Evolutionary conservation across 140 eudicot genomes (phyloP), one percentile per base, ranked within the genome.

Genomic region (Stevia rebaudiana): DNA sequence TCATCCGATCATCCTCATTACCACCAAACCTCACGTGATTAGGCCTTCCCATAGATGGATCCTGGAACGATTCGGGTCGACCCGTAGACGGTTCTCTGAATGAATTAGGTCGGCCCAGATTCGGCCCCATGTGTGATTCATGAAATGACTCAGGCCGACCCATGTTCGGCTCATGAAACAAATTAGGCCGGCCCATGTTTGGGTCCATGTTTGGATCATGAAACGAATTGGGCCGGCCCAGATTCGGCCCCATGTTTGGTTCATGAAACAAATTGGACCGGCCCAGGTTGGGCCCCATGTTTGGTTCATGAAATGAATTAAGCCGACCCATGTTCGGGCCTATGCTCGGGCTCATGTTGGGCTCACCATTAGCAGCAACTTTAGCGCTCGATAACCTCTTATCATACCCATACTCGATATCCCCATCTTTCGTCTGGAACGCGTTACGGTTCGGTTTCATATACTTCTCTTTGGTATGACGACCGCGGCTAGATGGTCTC

Each of bases 381-480:
- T 78, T 78, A 21, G 79, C 68, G 16, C 75, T 73, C 3, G 83
- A 68, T 73, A 73, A 57, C 49, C 75, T 22, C 51, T 78, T 78
- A 73, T 78, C 83, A 46, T 61, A 78, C 61, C 79, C 79, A 12
- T 67, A 78, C 54, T 78, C 83, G 1, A 78, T 73, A 37, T 78
- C 83, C 6, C 83, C 83, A 50, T 78, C 83, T 73, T 74, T 78
- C 0, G 79, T 73, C 21, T 78, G 79, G 72, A 75, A 75, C 6
- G 66, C 80, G 25, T 68, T 78, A 52, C 61, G 75, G 54, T 46
- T 62, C 30, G 44, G 79, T 35, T 73, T 73, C 79, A 62, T 53
- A 10, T 68, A 72, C 61, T 54, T 73, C 65, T 52, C 65, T 59
- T 75, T 68, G 3, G 70, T 55, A 10, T 36, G 65, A 13, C 70